These are phyloP conservation scores for Umbelopsis ramanniana DNA, from an alignment of 192 early-diverging fungal genomes.

Conservation along the genomic window DNA sequence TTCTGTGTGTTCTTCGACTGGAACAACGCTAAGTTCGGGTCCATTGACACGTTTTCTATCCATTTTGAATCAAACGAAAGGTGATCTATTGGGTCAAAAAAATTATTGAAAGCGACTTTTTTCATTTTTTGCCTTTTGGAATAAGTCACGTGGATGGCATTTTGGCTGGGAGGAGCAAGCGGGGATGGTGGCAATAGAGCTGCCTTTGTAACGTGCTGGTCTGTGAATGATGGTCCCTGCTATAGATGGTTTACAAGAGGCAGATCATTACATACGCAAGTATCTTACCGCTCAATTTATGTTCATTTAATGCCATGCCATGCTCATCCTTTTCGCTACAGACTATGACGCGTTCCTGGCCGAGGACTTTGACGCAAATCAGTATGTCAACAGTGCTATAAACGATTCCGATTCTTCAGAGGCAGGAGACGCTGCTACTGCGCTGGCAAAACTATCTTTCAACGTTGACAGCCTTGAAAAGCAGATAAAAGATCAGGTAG, in stretches of 20 bases:
- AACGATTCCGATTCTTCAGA: constrained; percentile 57
- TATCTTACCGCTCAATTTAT: background rate
- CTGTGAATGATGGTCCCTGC: constrained; percentile 3
- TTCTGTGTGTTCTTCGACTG: constrained; percentile 48
- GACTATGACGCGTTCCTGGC: constrained; percentile 70
- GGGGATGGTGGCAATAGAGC: background rate
- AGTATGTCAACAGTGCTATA: constrained; percentile 70
- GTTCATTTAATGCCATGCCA: background rate
- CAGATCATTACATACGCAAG: constrained; percentile 34
- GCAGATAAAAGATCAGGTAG: constrained; percentile 74
- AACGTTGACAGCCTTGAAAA: constrained; percentile 77
- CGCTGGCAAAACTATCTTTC: constrained; percentile 68
- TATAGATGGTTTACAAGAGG: constrained; percentile 15
- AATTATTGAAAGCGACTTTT: background rate
- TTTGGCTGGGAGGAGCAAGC: background rate
- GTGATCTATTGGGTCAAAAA: background rate
- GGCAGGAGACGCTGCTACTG: constrained; percentile 58
- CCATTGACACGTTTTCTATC: constrained; percentile 59
- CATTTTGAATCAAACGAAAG: constrained; percentile 27
- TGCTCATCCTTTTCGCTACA: constrained; percentile 22
- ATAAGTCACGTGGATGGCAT: background rate
- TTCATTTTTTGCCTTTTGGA: background rate
- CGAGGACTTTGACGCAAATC: constrained; percentile 68
- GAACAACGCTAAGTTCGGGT: constrained; percentile 54
- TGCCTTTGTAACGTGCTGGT: background rate